Evolutionary conservation across 305 asterid species (phyloP).

Genomic region (Striga hermonthica): DNA sequence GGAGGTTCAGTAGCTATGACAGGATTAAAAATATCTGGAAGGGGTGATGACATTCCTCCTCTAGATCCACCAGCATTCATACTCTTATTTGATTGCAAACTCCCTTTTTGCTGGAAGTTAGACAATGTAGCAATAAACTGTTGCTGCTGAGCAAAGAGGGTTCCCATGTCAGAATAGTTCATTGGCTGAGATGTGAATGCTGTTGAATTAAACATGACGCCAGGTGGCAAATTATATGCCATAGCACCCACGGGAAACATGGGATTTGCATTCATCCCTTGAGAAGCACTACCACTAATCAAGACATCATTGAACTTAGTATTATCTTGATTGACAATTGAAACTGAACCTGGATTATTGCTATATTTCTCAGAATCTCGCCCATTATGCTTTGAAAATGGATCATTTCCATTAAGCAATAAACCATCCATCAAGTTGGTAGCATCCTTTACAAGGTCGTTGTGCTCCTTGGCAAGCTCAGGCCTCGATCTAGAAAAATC

Average conservation of each 20-base stretch:
- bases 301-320: slow-evolving; percentile 43
- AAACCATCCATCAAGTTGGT: slow-evolving; percentile 56
- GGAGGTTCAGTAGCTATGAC: slow-evolving; percentile 63
- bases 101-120: slow-evolving; percentile 78
- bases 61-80: slow-evolving; percentile 47
- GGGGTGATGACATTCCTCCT: slow-evolving; percentile 52
- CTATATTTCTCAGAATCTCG: slow-evolving; percentile 32
- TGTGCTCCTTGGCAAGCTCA: slow-evolving; percentile 42
- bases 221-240: slow-evolving; percentile 64
- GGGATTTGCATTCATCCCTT: slow-evolving; percentile 52
- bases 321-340: slow-evolving; percentile 38
- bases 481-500: slow-evolving; percentile 57
- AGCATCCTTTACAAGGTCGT: slow-evolving; percentile 41
- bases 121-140: slow-evolving; percentile 83
- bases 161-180: slow-evolving; percentile 60
- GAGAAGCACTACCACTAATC: slow-evolving; percentile 51
- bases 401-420: slow-evolving; percentile 51
- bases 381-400: slow-evolving; percentile 43
- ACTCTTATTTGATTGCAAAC: slow-evolving; percentile 45
- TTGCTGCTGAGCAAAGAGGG: slow-evolving; percentile 75
- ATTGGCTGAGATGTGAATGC: slow-evolving; percentile 61
- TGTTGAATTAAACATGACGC: slow-evolving; percentile 63
- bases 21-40: slow-evolving; percentile 86
- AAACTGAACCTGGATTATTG: slow-evolving; percentile 35
- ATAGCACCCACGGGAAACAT: slow-evolving; percentile 60